Evolutionary conservation across 148 eudicot species (phyloP).

Genomic region (Arctostaphylos glauca): DNA sequence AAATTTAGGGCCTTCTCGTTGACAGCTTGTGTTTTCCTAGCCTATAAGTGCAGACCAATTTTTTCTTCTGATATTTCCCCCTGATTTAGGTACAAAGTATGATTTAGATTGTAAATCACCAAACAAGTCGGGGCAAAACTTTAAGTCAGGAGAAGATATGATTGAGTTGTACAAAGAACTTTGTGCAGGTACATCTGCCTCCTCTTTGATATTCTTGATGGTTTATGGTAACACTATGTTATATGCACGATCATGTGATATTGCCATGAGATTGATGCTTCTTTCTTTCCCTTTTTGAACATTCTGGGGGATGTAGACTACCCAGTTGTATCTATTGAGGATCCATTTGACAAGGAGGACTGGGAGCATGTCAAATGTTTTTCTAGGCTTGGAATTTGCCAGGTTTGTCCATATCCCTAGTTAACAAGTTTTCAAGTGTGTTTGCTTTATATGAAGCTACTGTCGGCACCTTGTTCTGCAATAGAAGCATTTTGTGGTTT

Average conservation of each 20-base stretch:
- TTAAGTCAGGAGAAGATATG: slow-evolving; percentile 91
- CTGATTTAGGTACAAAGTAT: slow-evolving; percentile 75
- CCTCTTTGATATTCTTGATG: neutral
- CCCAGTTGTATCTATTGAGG: slow-evolving; percentile 91
- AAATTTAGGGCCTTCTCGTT: slow-evolving; percentile 3
- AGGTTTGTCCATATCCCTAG: slow-evolving; percentile 43
- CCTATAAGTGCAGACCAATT: slow-evolving; percentile 10
- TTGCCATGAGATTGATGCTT: slow-evolving; percentile 17
- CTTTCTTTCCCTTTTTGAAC: slow-evolving; percentile 9
- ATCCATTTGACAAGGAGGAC: slow-evolving; percentile 98
- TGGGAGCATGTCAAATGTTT: slow-evolving; percentile 82
- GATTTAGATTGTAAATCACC: slow-evolving; percentile 83
- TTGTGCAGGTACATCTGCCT: slow-evolving; percentile 55
- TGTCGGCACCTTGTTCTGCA: neutral
- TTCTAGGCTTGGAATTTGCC: slow-evolving; percentile 73
- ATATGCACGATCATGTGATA: neutral
- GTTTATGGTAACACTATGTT: neutral
- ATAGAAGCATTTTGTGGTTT: neutral
- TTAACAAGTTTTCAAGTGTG: neutral
- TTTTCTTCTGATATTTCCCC: slow-evolving; percentile 9
- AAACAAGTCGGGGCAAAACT: slow-evolving; percentile 77
- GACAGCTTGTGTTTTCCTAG: neutral
- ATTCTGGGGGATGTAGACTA: slow-evolving; percentile 45
- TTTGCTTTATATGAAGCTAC: neutral
- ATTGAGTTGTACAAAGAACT: slow-evolving; percentile 83